These are phyloP conservation scores for Rhodotorula graminis DNA, from an alignment of 768 basidiomycete species.

Conservation along the genomic window DNA sequence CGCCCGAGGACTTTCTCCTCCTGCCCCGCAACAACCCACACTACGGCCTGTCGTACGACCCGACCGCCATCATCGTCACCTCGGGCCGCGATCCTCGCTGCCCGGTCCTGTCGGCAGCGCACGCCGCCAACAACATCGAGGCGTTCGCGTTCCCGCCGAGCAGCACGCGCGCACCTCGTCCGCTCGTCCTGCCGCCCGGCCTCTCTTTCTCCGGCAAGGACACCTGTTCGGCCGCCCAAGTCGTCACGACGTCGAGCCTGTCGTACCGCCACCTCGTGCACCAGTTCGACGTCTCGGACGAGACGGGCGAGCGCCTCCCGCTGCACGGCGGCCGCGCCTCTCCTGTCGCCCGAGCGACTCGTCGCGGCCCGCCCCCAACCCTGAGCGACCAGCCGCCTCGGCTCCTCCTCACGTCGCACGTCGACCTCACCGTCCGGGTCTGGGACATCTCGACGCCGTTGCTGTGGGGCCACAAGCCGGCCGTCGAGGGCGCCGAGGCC, in stretches of 20 bases:
- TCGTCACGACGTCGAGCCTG: slow-evolving; percentile 1
- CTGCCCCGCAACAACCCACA: slow-evolving; percentile 68
- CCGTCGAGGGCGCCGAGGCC: not conserved
- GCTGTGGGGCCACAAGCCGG: slow-evolving; percentile 49
- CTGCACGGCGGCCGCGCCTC: slow-evolving; percentile 50
- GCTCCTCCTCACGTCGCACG: slow-evolving; percentile 61
- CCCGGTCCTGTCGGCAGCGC: slow-evolving; percentile 42
- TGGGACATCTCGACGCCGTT: slow-evolving; percentile 70
- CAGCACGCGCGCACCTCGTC: slow-evolving; percentile 39
- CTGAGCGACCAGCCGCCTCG: slow-evolving; percentile 55
- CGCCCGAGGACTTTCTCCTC: slow-evolving; percentile 72
- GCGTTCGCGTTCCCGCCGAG: slow-evolving; percentile 71
- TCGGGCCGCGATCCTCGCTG: slow-evolving; percentile 52
- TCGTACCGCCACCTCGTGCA: slow-evolving; percentile 31
- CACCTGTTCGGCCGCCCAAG: slow-evolving; percentile 19
- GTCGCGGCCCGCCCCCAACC: slow-evolving; percentile 47
- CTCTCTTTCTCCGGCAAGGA: slow-evolving; percentile 32
- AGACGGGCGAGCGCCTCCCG: slow-evolving; percentile 13
- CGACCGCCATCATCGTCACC: slow-evolving; percentile 62
- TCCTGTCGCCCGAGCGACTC: slow-evolving; percentile 44
- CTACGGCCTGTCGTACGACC: slow-evolving; percentile 63
- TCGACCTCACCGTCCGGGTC: slow-evolving; percentile 64
- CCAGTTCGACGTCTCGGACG: slow-evolving; percentile 21
- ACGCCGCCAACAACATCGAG: slow-evolving; percentile 55
- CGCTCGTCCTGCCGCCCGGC: slow-evolving; percentile 29